Conservation (phyloP, 257 asterid genomes). For the Solanum bukasovii region DNA sequence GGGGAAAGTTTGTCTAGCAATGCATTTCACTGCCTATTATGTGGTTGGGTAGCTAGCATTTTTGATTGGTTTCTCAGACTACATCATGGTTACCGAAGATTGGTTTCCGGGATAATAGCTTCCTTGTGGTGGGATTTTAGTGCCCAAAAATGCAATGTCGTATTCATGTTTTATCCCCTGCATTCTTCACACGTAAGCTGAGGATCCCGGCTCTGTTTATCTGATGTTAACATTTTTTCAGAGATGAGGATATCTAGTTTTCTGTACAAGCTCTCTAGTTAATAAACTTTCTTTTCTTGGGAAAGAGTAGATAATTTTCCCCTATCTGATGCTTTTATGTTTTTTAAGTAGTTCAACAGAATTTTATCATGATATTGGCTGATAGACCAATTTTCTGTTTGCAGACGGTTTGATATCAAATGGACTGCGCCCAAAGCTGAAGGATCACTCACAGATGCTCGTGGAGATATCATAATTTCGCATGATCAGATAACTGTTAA, state of each 20-base stretch:
- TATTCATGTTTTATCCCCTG: background rate
- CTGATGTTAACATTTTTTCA: background rate
- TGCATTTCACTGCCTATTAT: background rate
- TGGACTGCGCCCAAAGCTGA: constrained; percentile 99
- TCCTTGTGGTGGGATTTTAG: background rate
- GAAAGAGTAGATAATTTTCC: background rate
- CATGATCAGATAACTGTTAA: constrained; percentile 74
- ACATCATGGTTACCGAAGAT: background rate
- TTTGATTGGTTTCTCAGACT: background rate
- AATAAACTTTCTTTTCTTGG: background rate
- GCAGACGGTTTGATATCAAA: constrained; percentile 93
- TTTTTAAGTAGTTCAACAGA: background rate
- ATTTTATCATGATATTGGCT: constrained; percentile 4
- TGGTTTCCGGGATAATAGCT: background rate
- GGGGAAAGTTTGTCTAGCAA: background rate
- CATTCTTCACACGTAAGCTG: background rate
- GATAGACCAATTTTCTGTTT: constrained; percentile 7
- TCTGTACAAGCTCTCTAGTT: background rate
- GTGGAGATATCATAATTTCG: constrained; percentile 94
- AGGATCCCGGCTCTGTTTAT: background rate
- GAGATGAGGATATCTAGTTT: background rate
- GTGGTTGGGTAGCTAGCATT: background rate
- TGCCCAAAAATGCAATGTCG: background rate
- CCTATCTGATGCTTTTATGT: background rate
- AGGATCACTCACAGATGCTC: constrained; percentile 97